Conservation (phyloP, 1,139 yeast species). For the Sugiyamaella sp. region DNA sequence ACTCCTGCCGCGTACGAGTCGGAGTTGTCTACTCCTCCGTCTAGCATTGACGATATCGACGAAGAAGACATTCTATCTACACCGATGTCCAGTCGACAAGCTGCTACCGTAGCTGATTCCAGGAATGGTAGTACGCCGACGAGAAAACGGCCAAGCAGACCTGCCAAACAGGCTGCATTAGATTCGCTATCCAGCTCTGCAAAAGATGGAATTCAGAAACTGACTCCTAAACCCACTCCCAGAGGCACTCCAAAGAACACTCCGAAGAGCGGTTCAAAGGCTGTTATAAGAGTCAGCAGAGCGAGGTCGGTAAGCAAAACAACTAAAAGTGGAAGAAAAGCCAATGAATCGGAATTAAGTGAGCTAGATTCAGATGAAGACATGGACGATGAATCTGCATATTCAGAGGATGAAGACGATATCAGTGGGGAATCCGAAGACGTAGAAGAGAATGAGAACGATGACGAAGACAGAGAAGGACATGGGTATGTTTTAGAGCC, state of each 20-base stretch:
- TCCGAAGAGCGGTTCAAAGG: background rate
- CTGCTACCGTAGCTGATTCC: constrained; percentile 4
- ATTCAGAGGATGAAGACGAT: background rate
- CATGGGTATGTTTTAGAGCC: no score
- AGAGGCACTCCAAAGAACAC: background rate
- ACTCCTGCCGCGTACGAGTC: constrained; percentile 5
- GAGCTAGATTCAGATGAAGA: background rate
- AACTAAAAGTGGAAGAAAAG: background rate
- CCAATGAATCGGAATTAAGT: background rate
- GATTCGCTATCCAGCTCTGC: constrained; percentile 2
- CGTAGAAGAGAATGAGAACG: constrained; percentile 9
- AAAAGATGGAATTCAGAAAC: background rate
- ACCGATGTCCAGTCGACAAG: constrained; percentile 26
- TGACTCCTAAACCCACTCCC: background rate
- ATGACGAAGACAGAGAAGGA: constrained; percentile 8
- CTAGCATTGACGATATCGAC: constrained; percentile 22
- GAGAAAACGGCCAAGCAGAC: constrained; percentile 12
- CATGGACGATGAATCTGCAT: background rate
- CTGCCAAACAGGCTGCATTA: constrained; percentile 5
- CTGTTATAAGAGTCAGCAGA: background rate
- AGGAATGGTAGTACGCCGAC: background rate
- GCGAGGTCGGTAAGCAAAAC: background rate
- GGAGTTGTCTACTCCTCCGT: constrained; percentile 23
- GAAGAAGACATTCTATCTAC: constrained; percentile 16
- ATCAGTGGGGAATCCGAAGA: constrained; percentile 1